These are phyloP conservation scores for Myriosclerotinia duriaeana DNA, from an alignment of 2,329 filamentous ascomycete genomes.

Conservation along the genomic window DNA sequence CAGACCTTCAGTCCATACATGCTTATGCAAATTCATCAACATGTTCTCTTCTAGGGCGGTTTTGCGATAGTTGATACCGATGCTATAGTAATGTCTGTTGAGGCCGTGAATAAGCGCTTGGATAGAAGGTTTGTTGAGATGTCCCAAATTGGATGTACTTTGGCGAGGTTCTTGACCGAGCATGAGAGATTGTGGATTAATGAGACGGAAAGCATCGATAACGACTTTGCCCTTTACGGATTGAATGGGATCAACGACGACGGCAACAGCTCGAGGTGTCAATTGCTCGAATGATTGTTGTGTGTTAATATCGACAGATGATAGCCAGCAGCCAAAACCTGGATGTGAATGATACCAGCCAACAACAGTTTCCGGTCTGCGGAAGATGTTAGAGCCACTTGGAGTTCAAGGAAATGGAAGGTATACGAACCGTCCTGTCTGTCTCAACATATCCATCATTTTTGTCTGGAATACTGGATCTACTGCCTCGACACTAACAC, in stretches of 20 bases:
- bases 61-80: constrained; percentile 97
- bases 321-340: constrained; percentile 98
- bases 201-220: constrained; percentile 97
- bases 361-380: constrained; percentile 90
- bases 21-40: constrained; percentile 99
- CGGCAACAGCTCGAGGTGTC: constrained; percentile 91
- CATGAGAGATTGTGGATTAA: constrained; percentile 96
- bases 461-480: constrained; percentile 99
- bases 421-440: constrained; percentile 76
- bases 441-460: constrained; percentile 99
- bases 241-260: constrained; percentile 97
- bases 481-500: constrained; percentile 96
- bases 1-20: constrained; percentile 96
- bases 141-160: constrained; percentile 95
- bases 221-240: constrained; percentile 99
- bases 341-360: constrained; percentile 99
- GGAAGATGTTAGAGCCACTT: constrained; percentile 24
- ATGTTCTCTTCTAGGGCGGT: constrained; percentile 98
- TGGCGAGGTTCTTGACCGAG: constrained; percentile 97
- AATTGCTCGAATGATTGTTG: constrained; percentile 99
- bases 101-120: constrained; percentile 97
- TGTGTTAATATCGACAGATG: constrained; percentile 98
- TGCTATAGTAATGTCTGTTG: constrained; percentile 99
- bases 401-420: constrained; percentile 5
- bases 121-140: constrained; percentile 99